Percentiles rank a stretch among this genome's conserved stretches.
These are phyloP conservation scores for Rhodosporidiobolus sp. DNA, from an alignment of 768 basidiomycete genomes.

Conservation along the genomic window DNA sequence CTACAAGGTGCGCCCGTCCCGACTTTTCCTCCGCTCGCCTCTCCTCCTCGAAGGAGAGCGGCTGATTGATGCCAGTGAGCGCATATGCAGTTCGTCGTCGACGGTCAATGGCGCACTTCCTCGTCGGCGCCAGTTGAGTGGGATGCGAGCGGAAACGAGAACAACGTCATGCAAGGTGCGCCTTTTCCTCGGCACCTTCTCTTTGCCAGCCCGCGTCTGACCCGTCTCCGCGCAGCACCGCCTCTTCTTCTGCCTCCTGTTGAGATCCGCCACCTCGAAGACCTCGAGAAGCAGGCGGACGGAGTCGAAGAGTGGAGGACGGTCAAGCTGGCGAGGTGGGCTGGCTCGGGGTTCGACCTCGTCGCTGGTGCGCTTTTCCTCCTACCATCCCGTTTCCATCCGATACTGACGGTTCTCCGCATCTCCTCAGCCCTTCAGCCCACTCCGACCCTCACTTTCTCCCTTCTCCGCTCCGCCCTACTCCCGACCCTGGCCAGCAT, in stretches of 20 bases:
- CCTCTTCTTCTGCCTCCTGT: background rate
- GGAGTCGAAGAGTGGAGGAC: background rate
- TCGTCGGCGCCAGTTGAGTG: background rate
- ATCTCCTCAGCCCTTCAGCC: constrained; percentile 1
- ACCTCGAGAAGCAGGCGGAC: background rate
- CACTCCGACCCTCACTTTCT: background rate
- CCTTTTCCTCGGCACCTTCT: background rate
- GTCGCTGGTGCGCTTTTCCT: background rate
- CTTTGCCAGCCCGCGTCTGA: background rate
- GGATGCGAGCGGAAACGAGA: constrained; percentile 1
- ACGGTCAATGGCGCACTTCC: background rate
- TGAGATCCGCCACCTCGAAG: background rate
- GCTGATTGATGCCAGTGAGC: background rate
- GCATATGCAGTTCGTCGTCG: background rate
- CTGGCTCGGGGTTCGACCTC: background rate
- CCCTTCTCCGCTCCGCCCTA: background rate
- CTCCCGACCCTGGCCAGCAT: background rate
- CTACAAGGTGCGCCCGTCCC: background rate
- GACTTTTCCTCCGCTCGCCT: background rate
- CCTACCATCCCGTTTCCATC: background rate
- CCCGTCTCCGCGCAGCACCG: background rate
- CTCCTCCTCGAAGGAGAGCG: background rate
- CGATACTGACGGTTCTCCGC: background rate
- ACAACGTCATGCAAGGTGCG: constrained; percentile 1
- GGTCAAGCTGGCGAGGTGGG: background rate